A percentile compares a stretch with the other conserved stretches of the same genome.
Evolutionary conservation across 805 yeast genomes (phyloP).

Genomic region (Brettanomyces nanus): DNA sequence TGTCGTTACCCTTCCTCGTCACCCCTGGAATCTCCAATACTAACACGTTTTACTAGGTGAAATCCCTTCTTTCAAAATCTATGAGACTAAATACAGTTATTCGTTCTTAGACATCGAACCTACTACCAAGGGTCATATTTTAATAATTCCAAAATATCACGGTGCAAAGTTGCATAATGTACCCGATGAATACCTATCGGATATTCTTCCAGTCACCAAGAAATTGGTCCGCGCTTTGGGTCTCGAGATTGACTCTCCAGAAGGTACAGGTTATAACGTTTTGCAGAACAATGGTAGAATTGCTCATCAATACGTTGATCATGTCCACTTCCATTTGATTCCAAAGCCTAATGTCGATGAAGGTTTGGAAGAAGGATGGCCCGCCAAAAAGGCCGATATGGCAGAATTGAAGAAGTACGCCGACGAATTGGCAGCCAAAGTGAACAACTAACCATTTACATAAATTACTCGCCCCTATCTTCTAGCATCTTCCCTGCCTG

Average conservation of each 20-base stretch:
- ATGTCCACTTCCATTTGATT: slow-evolving; percentile 93
- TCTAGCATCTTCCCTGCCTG: no score
- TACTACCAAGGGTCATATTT: slow-evolving; percentile 78
- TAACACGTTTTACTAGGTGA: slow-evolving; percentile 47
- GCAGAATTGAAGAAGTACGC: slow-evolving; percentile 63
- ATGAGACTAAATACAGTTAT: slow-evolving; percentile 74
- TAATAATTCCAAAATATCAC: slow-evolving; percentile 87
- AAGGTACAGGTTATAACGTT: slow-evolving; percentile 75
- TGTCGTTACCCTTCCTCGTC: no score
- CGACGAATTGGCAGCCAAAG: slow-evolving; percentile 43
- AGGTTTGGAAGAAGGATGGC: slow-evolving; percentile 92
- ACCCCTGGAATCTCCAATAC: neutral
- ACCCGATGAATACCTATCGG: slow-evolving; percentile 86
- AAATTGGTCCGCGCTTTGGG: slow-evolving; percentile 69
- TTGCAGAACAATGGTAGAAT: slow-evolving; percentile 90
- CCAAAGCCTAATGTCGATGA: slow-evolving; percentile 71
- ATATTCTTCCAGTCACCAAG: slow-evolving; percentile 82
- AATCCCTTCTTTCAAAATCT: slow-evolving; percentile 84
- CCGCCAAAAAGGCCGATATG: slow-evolving; percentile 73
- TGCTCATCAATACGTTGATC: slow-evolving; percentile 94
- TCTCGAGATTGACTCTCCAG: slow-evolving; percentile 52
- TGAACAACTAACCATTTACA: no score
- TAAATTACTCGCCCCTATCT: no score
- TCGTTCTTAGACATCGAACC: slow-evolving; percentile 95
- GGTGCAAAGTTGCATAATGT: slow-evolving; percentile 89